These are phyloP conservation scores for Venustampulla echinocandica DNA, from an alignment of 495 filamentous ascomycete species.

Conservation along the genomic window DNA sequence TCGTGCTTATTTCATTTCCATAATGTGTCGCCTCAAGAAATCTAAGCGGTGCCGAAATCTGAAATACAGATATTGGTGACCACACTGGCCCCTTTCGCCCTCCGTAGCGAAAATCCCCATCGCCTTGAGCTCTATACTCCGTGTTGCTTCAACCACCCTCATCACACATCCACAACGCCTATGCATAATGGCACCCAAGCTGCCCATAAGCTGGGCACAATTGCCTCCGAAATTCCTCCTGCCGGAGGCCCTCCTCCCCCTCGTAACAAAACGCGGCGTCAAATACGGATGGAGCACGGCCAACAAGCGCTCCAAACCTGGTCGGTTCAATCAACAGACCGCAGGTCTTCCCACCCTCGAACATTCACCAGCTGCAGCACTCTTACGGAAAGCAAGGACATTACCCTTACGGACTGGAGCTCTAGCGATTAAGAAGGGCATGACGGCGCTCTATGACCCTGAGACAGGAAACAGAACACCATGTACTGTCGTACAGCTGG, in stretches of 20 bases:
- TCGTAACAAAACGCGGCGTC: slow-evolving; percentile 37
- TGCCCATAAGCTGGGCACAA: slow-evolving; percentile 40
- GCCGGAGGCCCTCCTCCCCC: slow-evolving; percentile 36
- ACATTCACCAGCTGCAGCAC: slow-evolving; percentile 67
- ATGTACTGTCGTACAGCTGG: slow-evolving; percentile 90
- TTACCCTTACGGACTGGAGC: slow-evolving; percentile 75
- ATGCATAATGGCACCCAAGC: slow-evolving; percentile 43
- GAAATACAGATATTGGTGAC: slow-evolving; percentile 20
- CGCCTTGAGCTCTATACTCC: too few species aligned
- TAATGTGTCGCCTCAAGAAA: slow-evolving; percentile 4
- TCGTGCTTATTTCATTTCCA: slow-evolving; percentile 11
- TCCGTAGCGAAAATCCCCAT: slow-evolving; percentile 19
- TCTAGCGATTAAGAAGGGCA: slow-evolving; percentile 84
- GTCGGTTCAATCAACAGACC: slow-evolving; percentile 43
- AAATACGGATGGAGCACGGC: slow-evolving; percentile 47
- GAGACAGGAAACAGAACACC: slow-evolving; percentile 67
- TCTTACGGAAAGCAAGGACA: slow-evolving; percentile 65
- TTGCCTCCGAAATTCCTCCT: slow-evolving; percentile 29
- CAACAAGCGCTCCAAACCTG: slow-evolving; percentile 23
- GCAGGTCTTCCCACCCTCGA: slow-evolving; percentile 49
- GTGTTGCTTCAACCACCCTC: slow-evolving; percentile 1
- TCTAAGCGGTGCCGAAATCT: background rate
- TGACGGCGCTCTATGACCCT: slow-evolving; percentile 80
- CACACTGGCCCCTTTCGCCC: slow-evolving; percentile 5
- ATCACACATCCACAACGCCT: slow-evolving; percentile 2